Conservation (phyloP, 2,329 filamentous ascomycete species). For the Colletotrichum siamense region DNA sequence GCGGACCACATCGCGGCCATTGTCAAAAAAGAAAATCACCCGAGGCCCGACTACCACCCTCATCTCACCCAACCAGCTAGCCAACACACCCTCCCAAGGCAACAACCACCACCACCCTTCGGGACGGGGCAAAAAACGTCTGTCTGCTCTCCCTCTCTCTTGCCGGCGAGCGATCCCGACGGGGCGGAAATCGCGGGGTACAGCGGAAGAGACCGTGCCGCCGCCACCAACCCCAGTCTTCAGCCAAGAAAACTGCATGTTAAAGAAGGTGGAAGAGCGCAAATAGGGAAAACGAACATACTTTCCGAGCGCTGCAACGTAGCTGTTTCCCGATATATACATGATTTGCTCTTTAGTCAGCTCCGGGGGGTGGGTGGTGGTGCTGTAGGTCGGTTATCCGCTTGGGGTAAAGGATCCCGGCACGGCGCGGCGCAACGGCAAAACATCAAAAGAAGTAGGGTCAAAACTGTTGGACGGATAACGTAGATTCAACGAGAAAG, state of each 20-base stretch:
- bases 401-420: background rate
- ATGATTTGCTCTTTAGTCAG: background rate
- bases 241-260: background rate
- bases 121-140: background rate
- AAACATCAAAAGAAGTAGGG: background rate
- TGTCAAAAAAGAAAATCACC: background rate
- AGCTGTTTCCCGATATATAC: background rate
- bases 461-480: background rate
- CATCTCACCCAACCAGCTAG: background rate
- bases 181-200: slow-evolving; percentile 14
- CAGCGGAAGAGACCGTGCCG: background rate
- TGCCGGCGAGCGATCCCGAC: background rate
- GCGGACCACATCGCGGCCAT: background rate
- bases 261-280: background rate
- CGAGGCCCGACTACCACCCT: background rate
- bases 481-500: slow-evolving; percentile 17
- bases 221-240: background rate
- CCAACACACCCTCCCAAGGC: background rate
- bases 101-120: background rate
- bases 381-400: background rate
- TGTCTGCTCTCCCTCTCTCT: background rate
- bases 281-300: background rate
- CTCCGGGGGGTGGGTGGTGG: background rate
- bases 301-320: background rate
- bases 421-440: background rate